phyloP scores from a whole-genome alignment of 345 rosid species.

The Toxicodendron radicans region DNA sequence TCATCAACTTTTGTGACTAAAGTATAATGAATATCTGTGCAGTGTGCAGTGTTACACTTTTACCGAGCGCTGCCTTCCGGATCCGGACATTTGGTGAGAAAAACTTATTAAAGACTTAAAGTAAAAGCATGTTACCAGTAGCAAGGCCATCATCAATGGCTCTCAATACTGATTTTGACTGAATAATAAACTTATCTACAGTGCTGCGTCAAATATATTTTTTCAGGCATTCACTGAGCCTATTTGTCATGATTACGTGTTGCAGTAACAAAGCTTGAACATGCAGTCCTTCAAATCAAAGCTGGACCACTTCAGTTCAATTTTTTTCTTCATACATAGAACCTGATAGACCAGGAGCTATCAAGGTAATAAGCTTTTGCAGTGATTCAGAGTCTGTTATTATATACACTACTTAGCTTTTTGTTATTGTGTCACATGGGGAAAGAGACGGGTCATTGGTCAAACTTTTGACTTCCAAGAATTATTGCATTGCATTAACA shows the following conservation, averaged over 20 bases:
- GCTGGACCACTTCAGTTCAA: slow-evolving; percentile 9
- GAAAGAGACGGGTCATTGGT: slow-evolving; percentile 30
- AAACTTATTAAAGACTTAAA: slow-evolving; percentile 5
- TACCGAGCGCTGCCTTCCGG: neutral
- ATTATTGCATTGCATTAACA: slow-evolving; percentile 5
- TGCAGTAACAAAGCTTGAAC: neutral
- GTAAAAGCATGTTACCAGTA: neutral
- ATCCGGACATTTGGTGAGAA: neutral
- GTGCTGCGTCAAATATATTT: neutral
- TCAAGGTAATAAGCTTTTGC: slow-evolving; percentile 22
- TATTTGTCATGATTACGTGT: neutral
- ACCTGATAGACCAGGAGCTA: slow-evolving; percentile 26
- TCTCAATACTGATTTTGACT: slow-evolving; percentile 2
- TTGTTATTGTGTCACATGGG: slow-evolving; percentile 14
- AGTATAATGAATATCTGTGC: neutral
- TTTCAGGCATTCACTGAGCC: neutral
- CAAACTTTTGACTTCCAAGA: slow-evolving; percentile 26
- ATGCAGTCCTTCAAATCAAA: slow-evolving; percentile 16
- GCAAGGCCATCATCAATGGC: neutral
- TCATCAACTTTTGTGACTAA: slow-evolving; percentile 1
- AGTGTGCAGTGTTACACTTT: neutral
- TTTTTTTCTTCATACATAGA: neutral
- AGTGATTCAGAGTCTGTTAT: slow-evolving; percentile 24
- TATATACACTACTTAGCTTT: slow-evolving; percentile 16
- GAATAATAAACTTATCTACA: neutral